These are phyloP conservation scores for Rhizomucor pusillus DNA, from an alignment of 371 early-diverging fungal genomes.

Conservation along the genomic window DNA sequence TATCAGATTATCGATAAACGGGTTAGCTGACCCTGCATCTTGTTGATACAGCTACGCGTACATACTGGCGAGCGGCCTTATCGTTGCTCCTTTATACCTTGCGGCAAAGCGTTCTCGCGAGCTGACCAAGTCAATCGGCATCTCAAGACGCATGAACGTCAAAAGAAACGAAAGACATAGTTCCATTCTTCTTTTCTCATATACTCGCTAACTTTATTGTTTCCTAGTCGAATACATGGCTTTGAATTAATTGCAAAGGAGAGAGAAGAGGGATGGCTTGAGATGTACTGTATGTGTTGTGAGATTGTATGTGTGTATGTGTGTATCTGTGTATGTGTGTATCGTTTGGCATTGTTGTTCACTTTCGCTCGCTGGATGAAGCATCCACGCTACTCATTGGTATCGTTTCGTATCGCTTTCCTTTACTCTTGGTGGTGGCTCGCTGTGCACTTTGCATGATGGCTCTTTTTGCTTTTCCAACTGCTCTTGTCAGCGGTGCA, in stretches of 20 bases:
- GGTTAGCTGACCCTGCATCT: background rate
- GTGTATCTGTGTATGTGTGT: no score
- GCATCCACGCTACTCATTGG: constrained; percentile 23
- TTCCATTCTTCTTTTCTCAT: constrained; percentile 1
- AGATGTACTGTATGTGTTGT: no score
- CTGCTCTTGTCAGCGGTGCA: constrained; percentile 32
- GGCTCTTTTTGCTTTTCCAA: constrained; percentile 34
- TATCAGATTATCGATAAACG: background rate
- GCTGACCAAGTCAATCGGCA: constrained; percentile 69
- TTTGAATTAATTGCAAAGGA: no score
- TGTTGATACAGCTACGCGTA: constrained; percentile 61
- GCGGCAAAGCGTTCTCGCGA: constrained; percentile 68
- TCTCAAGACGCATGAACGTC: constrained; percentile 33
- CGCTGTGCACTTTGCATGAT: constrained; percentile 17
- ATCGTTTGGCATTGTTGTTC: no score
- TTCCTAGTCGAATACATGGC: no score
- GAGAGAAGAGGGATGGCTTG: no score
- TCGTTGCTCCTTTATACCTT: constrained; percentile 56
- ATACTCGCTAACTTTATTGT: background rate
- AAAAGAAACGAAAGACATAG: constrained; percentile 4
- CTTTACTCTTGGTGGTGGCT: constrained; percentile 17
- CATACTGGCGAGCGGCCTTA: constrained; percentile 74
- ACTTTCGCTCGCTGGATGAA: no score
- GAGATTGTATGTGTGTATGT: no score
- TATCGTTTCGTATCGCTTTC: constrained; percentile 36